Conservation (phyloP, 1,284 basidiomycete species). For the Cutaneotrichosporon sp. region DNA sequence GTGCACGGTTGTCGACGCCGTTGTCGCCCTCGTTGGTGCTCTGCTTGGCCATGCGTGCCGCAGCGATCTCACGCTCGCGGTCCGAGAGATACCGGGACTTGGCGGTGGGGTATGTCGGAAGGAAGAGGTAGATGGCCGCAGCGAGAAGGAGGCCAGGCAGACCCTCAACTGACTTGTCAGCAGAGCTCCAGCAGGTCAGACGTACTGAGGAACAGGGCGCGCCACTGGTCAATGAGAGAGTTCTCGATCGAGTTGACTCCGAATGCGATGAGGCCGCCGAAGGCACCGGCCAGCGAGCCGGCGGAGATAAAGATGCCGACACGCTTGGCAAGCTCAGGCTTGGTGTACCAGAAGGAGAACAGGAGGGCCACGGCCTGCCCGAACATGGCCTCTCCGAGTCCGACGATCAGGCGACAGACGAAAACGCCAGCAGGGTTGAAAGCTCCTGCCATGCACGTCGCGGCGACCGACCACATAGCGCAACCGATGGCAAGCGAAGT, state of each 20-base stretch:
- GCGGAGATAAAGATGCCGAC: slow-evolving; percentile 56
- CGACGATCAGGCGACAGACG: slow-evolving; percentile 54
- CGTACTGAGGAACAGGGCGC: slow-evolving; percentile 39
- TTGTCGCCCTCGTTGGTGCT: slow-evolving; percentile 55
- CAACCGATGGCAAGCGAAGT: slow-evolving; percentile 51
- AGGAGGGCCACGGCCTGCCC: slow-evolving; percentile 51
- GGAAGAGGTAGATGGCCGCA: slow-evolving; percentile 62
- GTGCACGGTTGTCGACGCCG: slow-evolving; percentile 53
- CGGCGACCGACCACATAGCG: slow-evolving; percentile 53
- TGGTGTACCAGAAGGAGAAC: slow-evolving; percentile 50
- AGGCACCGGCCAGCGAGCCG: slow-evolving; percentile 49
- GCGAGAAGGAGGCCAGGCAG: slow-evolving; percentile 62
- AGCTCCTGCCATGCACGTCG: slow-evolving; percentile 51
- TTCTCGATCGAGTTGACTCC: slow-evolving; percentile 48
- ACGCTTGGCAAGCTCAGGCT: slow-evolving; percentile 54
- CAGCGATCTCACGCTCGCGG: slow-evolving; percentile 68
- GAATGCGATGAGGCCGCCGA: slow-evolving; percentile 49
- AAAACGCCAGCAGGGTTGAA: slow-evolving; percentile 48
- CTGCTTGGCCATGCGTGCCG: slow-evolving; percentile 71
- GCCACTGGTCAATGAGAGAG: slow-evolving; percentile 38
- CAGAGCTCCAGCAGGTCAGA: no score
- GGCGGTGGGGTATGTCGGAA: slow-evolving; percentile 77
- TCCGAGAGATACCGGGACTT: slow-evolving; percentile 69
- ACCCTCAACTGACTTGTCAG: slow-evolving; percentile 61
- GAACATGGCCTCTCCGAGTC: slow-evolving; percentile 50